These are phyloP conservation scores for Gardenia jasminoides DNA, from an alignment of 257 asterid species.

Conservation along the genomic window DNA sequence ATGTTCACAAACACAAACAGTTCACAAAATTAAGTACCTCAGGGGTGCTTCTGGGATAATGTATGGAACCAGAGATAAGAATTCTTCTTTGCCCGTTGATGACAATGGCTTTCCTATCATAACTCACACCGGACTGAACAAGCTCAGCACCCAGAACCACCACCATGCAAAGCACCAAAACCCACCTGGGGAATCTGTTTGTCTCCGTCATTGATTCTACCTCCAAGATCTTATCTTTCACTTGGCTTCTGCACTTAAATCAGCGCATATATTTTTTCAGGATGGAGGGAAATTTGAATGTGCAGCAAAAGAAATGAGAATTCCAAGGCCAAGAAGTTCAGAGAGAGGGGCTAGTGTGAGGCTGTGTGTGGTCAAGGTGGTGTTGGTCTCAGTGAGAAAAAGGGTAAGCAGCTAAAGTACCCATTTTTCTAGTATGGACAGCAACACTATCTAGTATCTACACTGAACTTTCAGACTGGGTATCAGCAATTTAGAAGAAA, in stretches of 20 bases:
- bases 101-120: slow-evolving; percentile 67
- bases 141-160: slow-evolving; percentile 45
- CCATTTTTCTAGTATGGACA: slow-evolving; percentile 26
- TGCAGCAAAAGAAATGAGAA: slow-evolving; percentile 15
- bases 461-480: slow-evolving; percentile 6
- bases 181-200: slow-evolving; percentile 39
- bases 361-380: slow-evolving; percentile 1
- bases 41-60: slow-evolving; percentile 94
- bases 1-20: slow-evolving; percentile 4
- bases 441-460: background rate
- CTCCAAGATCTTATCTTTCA: slow-evolving; percentile 20
- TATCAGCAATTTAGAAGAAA: slow-evolving; percentile 30
- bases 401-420: slow-evolving; percentile 32
- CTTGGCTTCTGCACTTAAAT: slow-evolving; percentile 17
- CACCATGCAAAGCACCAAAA: slow-evolving; percentile 45
- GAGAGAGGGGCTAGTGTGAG: slow-evolving; percentile 8
- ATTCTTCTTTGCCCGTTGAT: slow-evolving; percentile 72
- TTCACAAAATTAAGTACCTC: slow-evolving; percentile 43
- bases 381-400: slow-evolving; percentile 18
- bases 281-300: slow-evolving; percentile 27
- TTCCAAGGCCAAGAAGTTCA: slow-evolving; percentile 28
- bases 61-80: slow-evolving; percentile 89
- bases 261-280: slow-evolving; percentile 18
- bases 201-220: slow-evolving; percentile 35
- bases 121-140: slow-evolving; percentile 61